These are phyloP conservation scores for Saccharomycopsis fermentans DNA, from an alignment of 805 yeast species.

Conservation along the genomic window DNA sequence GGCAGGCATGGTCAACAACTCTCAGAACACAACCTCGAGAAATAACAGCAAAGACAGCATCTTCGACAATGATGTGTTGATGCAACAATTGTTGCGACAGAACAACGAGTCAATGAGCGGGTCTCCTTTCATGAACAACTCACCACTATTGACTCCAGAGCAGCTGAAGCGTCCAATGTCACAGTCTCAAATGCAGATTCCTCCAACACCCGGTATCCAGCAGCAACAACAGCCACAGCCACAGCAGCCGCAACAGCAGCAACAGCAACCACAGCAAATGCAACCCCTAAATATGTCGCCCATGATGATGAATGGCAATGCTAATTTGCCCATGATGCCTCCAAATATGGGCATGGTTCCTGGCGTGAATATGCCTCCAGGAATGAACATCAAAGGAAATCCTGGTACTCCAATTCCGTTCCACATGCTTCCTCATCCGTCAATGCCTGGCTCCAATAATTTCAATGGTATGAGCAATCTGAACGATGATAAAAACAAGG, in stretches of 20 bases:
- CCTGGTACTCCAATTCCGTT: background rate
- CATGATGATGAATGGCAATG: constrained; percentile 24
- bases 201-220: constrained; percentile 20
- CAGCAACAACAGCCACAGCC: constrained; percentile 21
- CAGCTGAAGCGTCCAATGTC: constrained; percentile 19
- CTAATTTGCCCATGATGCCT: background rate
- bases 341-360: constrained; percentile 18
- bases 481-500: background rate
- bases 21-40: background rate
- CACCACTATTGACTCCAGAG: constrained; percentile 7
- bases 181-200: constrained; percentile 19
- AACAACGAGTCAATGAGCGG: constrained; percentile 21
- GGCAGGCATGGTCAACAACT: background rate
- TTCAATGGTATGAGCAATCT: background rate
- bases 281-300: constrained; percentile 20
- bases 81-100: constrained; percentile 21
- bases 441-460: constrained; percentile 3
- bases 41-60: background rate
- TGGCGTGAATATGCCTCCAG: constrained; percentile 1
- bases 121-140: constrained; percentile 11
- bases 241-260: constrained; percentile 18
- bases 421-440: background rate
- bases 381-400: background rate
- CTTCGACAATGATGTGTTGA: background rate
- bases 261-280: constrained; percentile 28